Conservation (phyloP, 2,329 filamentous ascomycete genomes). For the Trichoderma sp. region DNA sequence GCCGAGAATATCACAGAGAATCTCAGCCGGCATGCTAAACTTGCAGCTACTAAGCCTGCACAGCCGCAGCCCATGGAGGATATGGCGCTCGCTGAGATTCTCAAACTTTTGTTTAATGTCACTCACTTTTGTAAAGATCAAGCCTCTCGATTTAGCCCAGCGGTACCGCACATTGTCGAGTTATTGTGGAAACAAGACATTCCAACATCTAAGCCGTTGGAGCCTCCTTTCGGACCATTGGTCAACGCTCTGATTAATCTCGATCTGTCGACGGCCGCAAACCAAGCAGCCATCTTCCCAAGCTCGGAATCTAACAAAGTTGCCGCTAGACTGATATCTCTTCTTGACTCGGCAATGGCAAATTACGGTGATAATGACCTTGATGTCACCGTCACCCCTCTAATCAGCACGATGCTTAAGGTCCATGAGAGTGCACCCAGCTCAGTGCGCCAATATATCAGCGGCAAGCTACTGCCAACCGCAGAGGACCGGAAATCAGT, state of each 20-base stretch:
- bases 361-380: conserved; percentile 67
- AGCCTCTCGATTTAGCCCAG: conserved; percentile 59
- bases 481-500: conserved; percentile 73
- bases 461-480: conserved; percentile 68
- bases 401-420: conserved; percentile 70
- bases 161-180: conserved; percentile 67
- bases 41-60: conserved; percentile 31
- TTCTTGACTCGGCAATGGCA: conserved; percentile 66
- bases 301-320: conserved; percentile 57
- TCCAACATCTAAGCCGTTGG: conserved; percentile 63
- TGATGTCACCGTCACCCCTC: conserved; percentile 66
- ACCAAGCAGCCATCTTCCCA: conserved; percentile 63
- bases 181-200: conserved; percentile 63
- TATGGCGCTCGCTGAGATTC: conserved; percentile 77
- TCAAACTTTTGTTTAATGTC: conserved; percentile 88
- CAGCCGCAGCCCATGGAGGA: conserved; percentile 61
- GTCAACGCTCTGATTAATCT: conserved; percentile 82
- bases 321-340: conserved; percentile 62
- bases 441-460: conserved; percentile 59
- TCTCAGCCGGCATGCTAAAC: conserved; percentile 65
- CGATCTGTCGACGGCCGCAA: conserved; percentile 59
- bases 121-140: conserved; percentile 69
- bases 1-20: conserved; percentile 64
- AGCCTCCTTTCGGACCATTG: conserved; percentile 67
- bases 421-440: conserved; percentile 69